Percentiles rank a stretch among this genome's conserved stretches.
phyloP scores from a whole-genome alignment of 2,329 filamentous ascomycete species.

The Pyricularia pennisetigena region DNA sequence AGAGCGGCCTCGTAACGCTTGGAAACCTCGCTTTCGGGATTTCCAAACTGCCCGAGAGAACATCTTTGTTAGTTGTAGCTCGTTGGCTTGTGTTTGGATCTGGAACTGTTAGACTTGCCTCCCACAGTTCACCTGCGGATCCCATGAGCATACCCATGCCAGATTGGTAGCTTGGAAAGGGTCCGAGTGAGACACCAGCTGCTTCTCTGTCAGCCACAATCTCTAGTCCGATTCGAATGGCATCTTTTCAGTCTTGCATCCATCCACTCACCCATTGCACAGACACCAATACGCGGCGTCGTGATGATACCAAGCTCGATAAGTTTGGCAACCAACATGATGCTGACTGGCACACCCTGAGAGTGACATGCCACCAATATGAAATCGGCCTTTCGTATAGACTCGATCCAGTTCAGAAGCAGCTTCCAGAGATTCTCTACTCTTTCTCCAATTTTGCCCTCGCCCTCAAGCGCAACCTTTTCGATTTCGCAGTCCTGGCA shows the following conservation, averaged over 20 bases:
- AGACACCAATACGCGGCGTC: conserved; percentile 70
- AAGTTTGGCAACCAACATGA: conserved; percentile 87
- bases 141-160: conserved; percentile 79
- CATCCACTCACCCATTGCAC: conserved; percentile 51
- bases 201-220: conserved; percentile 10
- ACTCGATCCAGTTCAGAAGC: conserved; percentile 87
- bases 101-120: conserved; percentile 25
- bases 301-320: conserved; percentile 82
- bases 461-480: conserved; percentile 88
- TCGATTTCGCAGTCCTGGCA: conserved; percentile 74
- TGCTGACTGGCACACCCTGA: conserved; percentile 86
- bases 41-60: conserved; percentile 46
- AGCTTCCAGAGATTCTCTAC: conserved; percentile 93
- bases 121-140: conserved; percentile 87
- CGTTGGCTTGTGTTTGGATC: not conserved
- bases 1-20: conserved; percentile 71
- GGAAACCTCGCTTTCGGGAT: conserved; percentile 71
- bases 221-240: conserved; percentile 1
- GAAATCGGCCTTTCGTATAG: conserved; percentile 79
- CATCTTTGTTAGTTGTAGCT: not conserved
- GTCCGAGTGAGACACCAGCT: conserved; percentile 86
- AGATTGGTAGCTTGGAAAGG: conserved; percentile 85
- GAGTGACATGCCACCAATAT: conserved; percentile 90
- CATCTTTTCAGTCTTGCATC: not conserved
- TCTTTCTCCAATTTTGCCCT: conserved; percentile 82